Conservation (phyloP, 306 rosid species). For the Inga oerstediana region DNA sequence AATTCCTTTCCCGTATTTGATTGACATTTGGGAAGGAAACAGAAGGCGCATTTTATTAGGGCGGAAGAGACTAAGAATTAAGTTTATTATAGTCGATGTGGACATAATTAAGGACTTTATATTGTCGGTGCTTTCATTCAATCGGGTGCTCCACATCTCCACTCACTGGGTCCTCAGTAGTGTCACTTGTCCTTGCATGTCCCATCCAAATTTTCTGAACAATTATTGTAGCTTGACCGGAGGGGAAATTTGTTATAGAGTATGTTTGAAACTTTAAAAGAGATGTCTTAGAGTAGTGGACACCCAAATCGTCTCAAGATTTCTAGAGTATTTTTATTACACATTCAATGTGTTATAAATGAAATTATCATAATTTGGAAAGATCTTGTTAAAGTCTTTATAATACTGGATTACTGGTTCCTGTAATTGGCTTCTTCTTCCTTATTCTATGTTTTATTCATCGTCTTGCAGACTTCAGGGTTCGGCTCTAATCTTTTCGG, state of each 20-base stretch:
- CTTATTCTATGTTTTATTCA: not conserved
- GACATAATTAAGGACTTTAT: not conserved
- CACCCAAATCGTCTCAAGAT: not conserved
- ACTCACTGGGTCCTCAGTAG: not conserved
- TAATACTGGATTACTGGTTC: conserved; percentile 19
- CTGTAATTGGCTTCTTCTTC: not conserved
- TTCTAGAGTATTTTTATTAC: not conserved
- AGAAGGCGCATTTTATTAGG: not conserved
- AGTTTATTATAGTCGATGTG: not conserved
- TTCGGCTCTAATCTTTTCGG: not conserved
- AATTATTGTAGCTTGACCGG: too few species aligned
- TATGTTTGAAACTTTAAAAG: not conserved
- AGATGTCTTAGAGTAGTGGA: too few species aligned
- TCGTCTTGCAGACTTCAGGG: not conserved
- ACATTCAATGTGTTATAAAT: not conserved
- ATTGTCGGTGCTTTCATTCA: not conserved
- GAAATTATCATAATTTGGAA: not conserved
- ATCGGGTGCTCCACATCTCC: not conserved
- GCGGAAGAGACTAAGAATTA: not conserved
- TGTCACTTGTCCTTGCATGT: not conserved
- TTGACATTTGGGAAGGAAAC: not conserved
- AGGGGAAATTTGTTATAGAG: not conserved
- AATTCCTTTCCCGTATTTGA: not conserved
- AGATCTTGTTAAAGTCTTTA: conserved; percentile 36
- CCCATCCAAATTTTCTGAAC: not conserved